A percentile compares a stretch with the other conserved stretches of the same genome.
Evolutionary conservation across 2,329 filamentous ascomycete genomes (phyloP).

Genomic region (Neofusicoccum cordaticola): DNA sequence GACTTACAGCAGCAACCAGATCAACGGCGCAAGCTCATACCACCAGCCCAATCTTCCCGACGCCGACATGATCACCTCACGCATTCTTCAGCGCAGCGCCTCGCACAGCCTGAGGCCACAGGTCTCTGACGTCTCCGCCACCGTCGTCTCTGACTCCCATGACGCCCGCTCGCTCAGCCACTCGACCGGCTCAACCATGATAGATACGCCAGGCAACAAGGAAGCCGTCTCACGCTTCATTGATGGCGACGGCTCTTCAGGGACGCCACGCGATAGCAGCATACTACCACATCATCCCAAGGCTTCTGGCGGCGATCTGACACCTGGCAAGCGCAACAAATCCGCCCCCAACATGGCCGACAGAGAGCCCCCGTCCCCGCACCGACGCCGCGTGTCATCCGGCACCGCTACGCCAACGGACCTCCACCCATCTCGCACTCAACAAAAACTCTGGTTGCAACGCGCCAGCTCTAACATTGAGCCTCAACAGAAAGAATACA

Average conservation of each 20-base stretch:
- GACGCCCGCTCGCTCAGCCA: constrained; percentile 35
- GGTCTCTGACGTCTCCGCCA: constrained; percentile 61
- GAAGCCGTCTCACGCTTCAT: constrained; percentile 48
- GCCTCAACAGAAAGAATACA: constrained; percentile 50
- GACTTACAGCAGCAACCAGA: constrained; percentile 16
- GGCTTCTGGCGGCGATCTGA: constrained; percentile 24
- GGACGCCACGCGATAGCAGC: constrained; percentile 39
- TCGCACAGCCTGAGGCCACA: constrained; percentile 62
- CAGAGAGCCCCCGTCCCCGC: neutral
- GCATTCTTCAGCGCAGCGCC: constrained; percentile 62
- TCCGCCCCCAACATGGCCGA: constrained; percentile 37
- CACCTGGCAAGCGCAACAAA: constrained; percentile 36
- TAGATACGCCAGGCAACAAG: constrained; percentile 35
- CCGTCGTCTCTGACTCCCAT: constrained; percentile 42
- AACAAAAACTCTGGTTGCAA: constrained; percentile 74
- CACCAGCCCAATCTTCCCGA: constrained; percentile 41
- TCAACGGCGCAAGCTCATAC: constrained; percentile 33
- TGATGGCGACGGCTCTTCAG: constrained; percentile 39
- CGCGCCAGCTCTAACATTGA: constrained; percentile 71
- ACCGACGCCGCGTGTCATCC: constrained; percentile 18
- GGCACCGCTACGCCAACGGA: constrained; percentile 40
- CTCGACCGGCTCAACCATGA: constrained; percentile 31
- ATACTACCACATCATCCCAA: constrained; percentile 31
- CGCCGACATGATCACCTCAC: constrained; percentile 65
- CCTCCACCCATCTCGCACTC: constrained; percentile 58